A percentile compares a stretch with the other conserved stretches of the same genome.
These are phyloP conservation scores for Triglochin maritima DNA, from an alignment of 106 monocot species.

Conservation along the genomic window DNA sequence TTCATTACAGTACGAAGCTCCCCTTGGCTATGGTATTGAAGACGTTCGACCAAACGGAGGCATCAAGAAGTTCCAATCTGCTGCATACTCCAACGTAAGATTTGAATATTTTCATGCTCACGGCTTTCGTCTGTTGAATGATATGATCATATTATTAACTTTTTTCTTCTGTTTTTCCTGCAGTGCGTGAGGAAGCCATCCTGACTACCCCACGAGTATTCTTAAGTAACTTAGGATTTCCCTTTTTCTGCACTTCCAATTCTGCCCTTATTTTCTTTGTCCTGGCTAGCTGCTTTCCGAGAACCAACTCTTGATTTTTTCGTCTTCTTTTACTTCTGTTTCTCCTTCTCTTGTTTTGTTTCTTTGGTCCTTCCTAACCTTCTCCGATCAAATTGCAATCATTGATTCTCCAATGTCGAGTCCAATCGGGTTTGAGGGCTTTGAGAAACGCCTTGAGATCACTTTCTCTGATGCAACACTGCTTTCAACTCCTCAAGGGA, in stretches of 20 bases:
- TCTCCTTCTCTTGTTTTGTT: background rate
- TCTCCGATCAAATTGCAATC: slow-evolving; percentile 28
- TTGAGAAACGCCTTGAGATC: slow-evolving; percentile 88
- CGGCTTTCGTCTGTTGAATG: background rate
- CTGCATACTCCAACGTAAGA: slow-evolving; percentile 35
- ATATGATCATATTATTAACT: background rate
- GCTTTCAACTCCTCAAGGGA: slow-evolving; percentile 35
- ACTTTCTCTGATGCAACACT: slow-evolving; percentile 53
- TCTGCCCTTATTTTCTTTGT: background rate
- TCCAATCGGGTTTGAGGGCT: slow-evolving; percentile 94
- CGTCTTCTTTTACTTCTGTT: slow-evolving; percentile 1
- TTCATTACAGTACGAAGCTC: slow-evolving; percentile 19
- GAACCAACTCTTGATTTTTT: slow-evolving; percentile 7
- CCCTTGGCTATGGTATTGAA: slow-evolving; percentile 34
- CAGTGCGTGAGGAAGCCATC: slow-evolving; percentile 93
- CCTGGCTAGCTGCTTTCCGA: slow-evolving; percentile 53
- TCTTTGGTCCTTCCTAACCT: background rate
- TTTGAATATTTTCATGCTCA: background rate
- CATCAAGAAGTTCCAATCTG: slow-evolving; percentile 27
- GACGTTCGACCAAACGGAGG: slow-evolving; percentile 31
- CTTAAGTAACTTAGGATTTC: slow-evolving; percentile 39
- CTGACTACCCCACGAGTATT: slow-evolving; percentile 35
- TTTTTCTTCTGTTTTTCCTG: slow-evolving; percentile 5
- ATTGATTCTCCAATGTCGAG: slow-evolving; percentile 1
- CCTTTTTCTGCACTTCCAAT: slow-evolving; percentile 3